Base-by-base conservation (phyloP, 495 filamentous ascomycete species). In the Lasiosphaeria hispida region DNA sequence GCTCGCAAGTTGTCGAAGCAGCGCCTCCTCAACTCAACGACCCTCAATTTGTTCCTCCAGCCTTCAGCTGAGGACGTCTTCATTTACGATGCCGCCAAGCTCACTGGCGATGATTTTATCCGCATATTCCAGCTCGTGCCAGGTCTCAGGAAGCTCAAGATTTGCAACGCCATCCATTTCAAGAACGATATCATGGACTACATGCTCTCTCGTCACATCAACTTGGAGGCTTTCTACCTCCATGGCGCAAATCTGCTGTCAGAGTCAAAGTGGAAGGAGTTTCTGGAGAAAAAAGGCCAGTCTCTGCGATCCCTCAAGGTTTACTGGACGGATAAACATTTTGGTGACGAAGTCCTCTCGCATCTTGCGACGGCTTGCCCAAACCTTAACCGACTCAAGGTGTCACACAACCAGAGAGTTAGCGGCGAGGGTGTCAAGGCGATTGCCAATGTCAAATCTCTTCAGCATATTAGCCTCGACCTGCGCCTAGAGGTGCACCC, bases 151-250 rank as follows among this genome's bases (percentile, higher is more conserved):
- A 79, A 80, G 45, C 72, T 96, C 36, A 86, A 88, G 55, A 75
- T 94, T 43, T 82, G 84, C 39, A 90, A 92, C 65, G 89, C 84
- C n/a, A 85, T 90, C 36, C 90, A 94, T 62, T 86, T 96, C 80
- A 95, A 94, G 69, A 88, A 96, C 63, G 69, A 75, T 10, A 86
- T 90, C 23, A 77, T 96, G 66, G 80, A 93, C 15, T 95, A 90
- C 70, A 83, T 96, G 63, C 74, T 89, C 4, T 85, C 85, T 53
- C 85, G 88, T 18, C 72, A 87, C 40, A 74, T 85, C 39, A 63
- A 80, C 9, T 77, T 96, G 43, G 79, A 76, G 58, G 82, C 65
- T 55, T 85, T 75, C 72, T 90, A 71, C 69, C 62, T 96, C 5
- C 84, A 90, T 63, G 86, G 88, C 13, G 84, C 90, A 1, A 96